Evolutionary conservation across 2,329 filamentous ascomycete genomes (phyloP), one percentile per base, ranked within the genome.

Genomic region (Chaetomiaceae sp.): DNA sequence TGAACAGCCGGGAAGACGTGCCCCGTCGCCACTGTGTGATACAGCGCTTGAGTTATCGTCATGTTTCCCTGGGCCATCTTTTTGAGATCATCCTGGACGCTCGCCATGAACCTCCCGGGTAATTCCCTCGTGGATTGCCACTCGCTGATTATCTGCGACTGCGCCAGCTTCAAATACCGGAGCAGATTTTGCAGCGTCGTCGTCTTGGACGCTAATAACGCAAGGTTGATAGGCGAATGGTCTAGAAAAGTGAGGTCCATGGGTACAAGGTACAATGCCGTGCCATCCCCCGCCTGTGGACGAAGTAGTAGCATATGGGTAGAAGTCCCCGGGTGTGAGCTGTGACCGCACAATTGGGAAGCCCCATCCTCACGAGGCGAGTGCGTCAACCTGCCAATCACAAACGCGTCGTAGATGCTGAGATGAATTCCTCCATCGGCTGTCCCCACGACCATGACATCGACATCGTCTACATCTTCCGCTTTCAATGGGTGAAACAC

Each of bases 151-250:
- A 96, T 88, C 59, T 92, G 88, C 30, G 81, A 76, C 57, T 94
- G 83, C 0, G 87, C 84, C 66, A 96, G 89, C 51, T 83, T 84
- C 40, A 96, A 79, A 65, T 99, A 97, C 44, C 90, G 79, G 7
- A 96, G 73, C 11, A 97, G 70, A 58, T 94, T 95, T 62, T 96
- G 89, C 14, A 97, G 71, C 38, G 89, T 88, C 0, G 91, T 95
- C 4, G 90, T 86, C 63, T 95, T 95, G 14, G 87, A 90, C 0
- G 91, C 87, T 11, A 97, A 76, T 4, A 96, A 77, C 25, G 91
- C 89, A 2, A 97, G 74, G 64, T 95, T 89, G 51, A 90, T 82
- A 3, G 88, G 88, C 2, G 85, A 86, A 13, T 85, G 85, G 3
- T 85, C 84, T 43, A 95, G 82, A 64, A 96, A 95, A 0, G 85